Evolutionary conservation across 2,329 filamentous ascomycete genomes (phyloP).

Genomic region (Sodiomyces alkalinus): DNA sequence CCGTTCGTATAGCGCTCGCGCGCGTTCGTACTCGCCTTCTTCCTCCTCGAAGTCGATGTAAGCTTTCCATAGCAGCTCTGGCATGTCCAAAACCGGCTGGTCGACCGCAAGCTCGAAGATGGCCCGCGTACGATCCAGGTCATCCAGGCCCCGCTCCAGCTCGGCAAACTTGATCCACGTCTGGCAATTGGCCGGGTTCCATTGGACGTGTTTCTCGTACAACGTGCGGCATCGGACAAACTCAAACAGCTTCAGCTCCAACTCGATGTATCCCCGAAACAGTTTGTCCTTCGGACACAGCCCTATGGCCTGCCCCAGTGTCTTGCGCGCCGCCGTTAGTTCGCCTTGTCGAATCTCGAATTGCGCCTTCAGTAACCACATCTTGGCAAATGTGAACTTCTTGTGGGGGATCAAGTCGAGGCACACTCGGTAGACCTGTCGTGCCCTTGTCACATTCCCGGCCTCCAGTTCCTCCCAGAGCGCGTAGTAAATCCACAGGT

Average conservation of each 20-base stretch:
- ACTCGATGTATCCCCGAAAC: constrained; percentile 83
- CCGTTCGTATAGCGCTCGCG: constrained; percentile 73
- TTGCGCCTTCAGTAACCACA: constrained; percentile 87
- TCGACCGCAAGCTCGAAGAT: constrained; percentile 85
- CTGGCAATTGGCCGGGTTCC: constrained; percentile 78
- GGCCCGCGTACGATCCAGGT: constrained; percentile 71
- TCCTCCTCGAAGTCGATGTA: constrained; percentile 99
- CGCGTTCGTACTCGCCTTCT: constrained; percentile 76
- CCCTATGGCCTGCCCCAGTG: constrained; percentile 77
- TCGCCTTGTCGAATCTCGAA: constrained; percentile 85
- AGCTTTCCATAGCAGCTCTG: constrained; percentile 90
- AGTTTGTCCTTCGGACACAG: constrained; percentile 94
- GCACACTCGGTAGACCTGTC: constrained; percentile 83
- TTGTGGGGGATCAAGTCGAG: constrained; percentile 84
- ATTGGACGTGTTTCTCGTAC: constrained; percentile 88
- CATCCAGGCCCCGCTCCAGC: constrained; percentile 80
- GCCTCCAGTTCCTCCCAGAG: constrained; percentile 85
- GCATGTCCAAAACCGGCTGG: constrained; percentile 84
- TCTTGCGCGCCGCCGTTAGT: constrained; percentile 68
- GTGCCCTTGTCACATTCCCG: constrained; percentile 61
- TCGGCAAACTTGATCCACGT: constrained; percentile 97
- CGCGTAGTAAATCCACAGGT: constrained; percentile 95
- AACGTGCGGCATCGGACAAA: constrained; percentile 82
- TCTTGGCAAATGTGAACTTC: constrained; percentile 91
- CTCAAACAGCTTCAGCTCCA: constrained; percentile 88